Conservation (phyloP, 306 rosid genomes). For the Clitoria ternatea region DNA sequence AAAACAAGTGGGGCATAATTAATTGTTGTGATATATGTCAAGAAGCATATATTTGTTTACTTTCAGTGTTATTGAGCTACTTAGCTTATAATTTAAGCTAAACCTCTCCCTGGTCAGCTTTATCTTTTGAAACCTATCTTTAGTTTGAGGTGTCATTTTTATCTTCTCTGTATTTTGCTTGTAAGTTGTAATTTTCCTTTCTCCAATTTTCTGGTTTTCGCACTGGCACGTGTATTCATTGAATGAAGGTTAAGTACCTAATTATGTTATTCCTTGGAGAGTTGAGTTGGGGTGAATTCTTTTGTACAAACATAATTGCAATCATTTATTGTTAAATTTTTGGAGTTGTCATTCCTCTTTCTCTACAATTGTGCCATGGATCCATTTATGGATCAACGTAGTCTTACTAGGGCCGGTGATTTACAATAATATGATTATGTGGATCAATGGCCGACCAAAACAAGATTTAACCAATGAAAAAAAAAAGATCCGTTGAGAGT, state of each 20-base stretch:
- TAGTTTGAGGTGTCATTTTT: slow-evolving; percentile 15
- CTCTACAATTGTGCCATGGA: not conserved
- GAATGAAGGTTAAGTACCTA: not conserved
- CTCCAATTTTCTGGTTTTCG: not conserved
- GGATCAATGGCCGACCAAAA: no score
- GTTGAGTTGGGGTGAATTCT: not conserved
- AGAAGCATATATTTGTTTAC: not conserved
- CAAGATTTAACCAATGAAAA: no score
- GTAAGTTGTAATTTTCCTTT: not conserved
- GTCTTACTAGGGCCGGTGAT: not conserved
- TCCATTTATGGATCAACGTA: not conserved
- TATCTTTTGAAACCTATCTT: not conserved
- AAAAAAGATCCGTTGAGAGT: no score
- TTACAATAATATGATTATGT: not conserved
- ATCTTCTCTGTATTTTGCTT: not conserved
- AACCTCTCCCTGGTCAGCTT: slow-evolving; percentile 9
- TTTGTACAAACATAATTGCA: not conserved
- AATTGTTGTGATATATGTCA: not conserved
- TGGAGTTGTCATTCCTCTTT: not conserved
- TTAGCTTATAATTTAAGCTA: slow-evolving; percentile 14
- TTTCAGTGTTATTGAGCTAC: not conserved
- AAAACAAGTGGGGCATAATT: not conserved
- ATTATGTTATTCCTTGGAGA: not conserved
- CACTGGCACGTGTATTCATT: not conserved
- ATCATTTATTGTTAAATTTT: not conserved